Conservation (phyloP, 495 filamentous ascomycete genomes). For the Xylaria grammica region DNA sequence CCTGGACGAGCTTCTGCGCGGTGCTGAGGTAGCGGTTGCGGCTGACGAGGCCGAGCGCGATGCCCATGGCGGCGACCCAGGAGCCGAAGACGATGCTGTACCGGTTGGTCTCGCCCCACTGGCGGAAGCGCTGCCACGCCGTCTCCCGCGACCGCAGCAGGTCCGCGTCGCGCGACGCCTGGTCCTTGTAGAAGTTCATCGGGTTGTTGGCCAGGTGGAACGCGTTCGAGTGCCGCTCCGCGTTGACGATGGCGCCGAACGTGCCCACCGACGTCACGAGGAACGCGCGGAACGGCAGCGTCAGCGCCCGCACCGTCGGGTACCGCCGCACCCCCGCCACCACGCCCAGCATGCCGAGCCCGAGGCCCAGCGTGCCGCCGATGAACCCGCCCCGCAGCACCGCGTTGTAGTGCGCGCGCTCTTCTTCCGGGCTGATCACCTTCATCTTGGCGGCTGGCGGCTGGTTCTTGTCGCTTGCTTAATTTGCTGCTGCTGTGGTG, state of each 20-base stretch:
- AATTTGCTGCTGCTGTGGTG: neutral
- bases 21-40: conserved; percentile 76
- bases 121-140: conserved; percentile 54
- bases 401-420: conserved; percentile 63
- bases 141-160: conserved; percentile 55
- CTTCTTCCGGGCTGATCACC: conserved; percentile 92
- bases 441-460: conserved; percentile 70
- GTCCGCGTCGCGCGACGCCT: conserved; percentile 47
- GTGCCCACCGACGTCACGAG: conserved; percentile 82
- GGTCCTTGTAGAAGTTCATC: conserved; percentile 68
- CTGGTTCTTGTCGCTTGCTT: neutral
- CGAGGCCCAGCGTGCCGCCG: conserved; percentile 70
- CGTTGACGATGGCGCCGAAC: conserved; percentile 82
- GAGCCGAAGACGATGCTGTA: conserved; percentile 86
- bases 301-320: conserved; percentile 76
- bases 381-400: conserved; percentile 79
- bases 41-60: conserved; percentile 76
- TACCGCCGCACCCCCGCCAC: conserved; percentile 65
- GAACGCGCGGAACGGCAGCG: conserved; percentile 88
- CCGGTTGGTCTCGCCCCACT: conserved; percentile 74
- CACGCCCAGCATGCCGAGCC: conserved; percentile 68
- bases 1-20: conserved; percentile 94
- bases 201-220: conserved; percentile 76
- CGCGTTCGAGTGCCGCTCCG: conserved; percentile 75
- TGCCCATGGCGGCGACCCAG: conserved; percentile 84